Evolutionary conservation across 2,329 filamentous ascomycete species (phyloP).

Genomic region (Sclerotinia nivalis): DNA sequence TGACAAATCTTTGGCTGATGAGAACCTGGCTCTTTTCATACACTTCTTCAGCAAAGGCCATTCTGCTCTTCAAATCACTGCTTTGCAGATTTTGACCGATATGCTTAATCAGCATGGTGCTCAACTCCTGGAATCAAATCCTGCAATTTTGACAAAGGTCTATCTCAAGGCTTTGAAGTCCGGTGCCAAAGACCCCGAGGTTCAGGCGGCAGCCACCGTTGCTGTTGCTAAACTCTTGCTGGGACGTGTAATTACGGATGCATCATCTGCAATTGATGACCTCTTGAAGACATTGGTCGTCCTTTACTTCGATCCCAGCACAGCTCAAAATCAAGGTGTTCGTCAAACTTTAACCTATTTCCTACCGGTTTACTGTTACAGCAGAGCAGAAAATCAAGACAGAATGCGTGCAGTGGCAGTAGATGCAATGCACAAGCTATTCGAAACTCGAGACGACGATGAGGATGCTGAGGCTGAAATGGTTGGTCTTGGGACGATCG

Average conservation of each 20-base stretch:
- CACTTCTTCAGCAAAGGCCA: slow-evolving; percentile 96
- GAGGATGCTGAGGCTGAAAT: slow-evolving; percentile 76
- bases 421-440: slow-evolving; percentile 72
- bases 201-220: slow-evolving; percentile 78
- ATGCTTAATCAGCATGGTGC: slow-evolving; percentile 87
- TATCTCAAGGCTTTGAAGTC: slow-evolving; percentile 80
- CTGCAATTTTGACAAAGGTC: slow-evolving; percentile 72
- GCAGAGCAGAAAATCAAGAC: slow-evolving; percentile 76
- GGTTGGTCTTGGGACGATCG: slow-evolving; percentile 75
- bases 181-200: slow-evolving; percentile 65
- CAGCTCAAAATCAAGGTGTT: slow-evolving; percentile 75
- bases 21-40: slow-evolving; percentile 90
- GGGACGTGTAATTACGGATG: slow-evolving; percentile 72
- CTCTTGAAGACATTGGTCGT: slow-evolving; percentile 83
- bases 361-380: slow-evolving; percentile 91
- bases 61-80: slow-evolving; percentile 83
- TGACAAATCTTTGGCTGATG: slow-evolving; percentile 85
- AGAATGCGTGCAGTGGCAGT: slow-evolving; percentile 76
- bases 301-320: slow-evolving; percentile 87
- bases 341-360: slow-evolving; percentile 91
- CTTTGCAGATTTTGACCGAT: slow-evolving; percentile 88
- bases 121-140: slow-evolving; percentile 67
- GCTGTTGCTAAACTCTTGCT: slow-evolving; percentile 86
- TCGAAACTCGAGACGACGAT: slow-evolving; percentile 71
- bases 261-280: slow-evolving; percentile 60